phyloP scores from a whole-genome alignment of 306 rosid species.

The Argentina anserina region DNA sequence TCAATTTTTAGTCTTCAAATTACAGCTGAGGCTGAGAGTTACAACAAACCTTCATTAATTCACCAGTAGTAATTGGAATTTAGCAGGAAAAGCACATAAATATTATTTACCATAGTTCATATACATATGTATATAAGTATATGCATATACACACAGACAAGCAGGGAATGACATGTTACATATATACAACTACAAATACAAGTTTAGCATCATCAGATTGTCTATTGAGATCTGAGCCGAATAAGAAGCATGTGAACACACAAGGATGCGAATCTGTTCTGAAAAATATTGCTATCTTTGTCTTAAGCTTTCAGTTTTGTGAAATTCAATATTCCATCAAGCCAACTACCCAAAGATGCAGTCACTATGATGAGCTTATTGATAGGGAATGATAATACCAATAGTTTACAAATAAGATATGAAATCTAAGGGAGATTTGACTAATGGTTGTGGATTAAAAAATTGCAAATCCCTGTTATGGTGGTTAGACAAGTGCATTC shows the following conservation, averaged over 20 bases:
- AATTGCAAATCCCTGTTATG: conserved; percentile 7
- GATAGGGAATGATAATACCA: conserved; percentile 1
- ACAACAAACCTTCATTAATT: background rate
- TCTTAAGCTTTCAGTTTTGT: conserved; percentile 9
- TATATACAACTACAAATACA: background rate
- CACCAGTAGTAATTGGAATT: background rate
- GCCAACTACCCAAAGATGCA: background rate
- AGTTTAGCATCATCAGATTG: conserved; percentile 3
- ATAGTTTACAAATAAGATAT: background rate
- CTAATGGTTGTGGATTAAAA: background rate
- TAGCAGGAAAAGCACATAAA: background rate
- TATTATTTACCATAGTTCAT: too few relatives aligned
- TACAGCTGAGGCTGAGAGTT: background rate
- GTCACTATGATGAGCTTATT: conserved; percentile 1
- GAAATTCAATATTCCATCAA: background rate
- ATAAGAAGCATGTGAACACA: background rate
- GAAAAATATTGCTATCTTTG: background rate
- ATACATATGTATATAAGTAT: background rate
- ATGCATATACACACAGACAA: background rate
- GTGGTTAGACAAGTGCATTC: background rate
- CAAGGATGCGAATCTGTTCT: background rate
- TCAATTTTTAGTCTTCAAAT: background rate
- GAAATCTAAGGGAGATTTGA: background rate
- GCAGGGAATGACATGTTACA: background rate
- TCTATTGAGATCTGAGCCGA: background rate